Percentiles rank a stretch among this genome's conserved stretches.
Conservation (phyloP, 305 asterid species). For the Fraxinus sp. region DNA sequence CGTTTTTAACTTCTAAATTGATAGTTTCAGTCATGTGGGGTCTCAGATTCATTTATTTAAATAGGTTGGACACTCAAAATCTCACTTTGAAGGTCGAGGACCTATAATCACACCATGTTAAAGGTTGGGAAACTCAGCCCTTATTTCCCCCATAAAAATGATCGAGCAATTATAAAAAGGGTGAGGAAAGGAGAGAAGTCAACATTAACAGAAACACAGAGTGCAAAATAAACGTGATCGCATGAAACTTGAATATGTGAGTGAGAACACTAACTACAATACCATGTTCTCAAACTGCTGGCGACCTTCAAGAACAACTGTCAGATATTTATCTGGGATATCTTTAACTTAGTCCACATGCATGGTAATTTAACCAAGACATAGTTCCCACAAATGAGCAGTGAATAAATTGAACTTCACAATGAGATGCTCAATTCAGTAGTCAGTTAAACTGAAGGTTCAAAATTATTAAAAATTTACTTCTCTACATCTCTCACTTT, state of each 20-base stretch:
- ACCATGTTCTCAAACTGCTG: conserved; percentile 1
- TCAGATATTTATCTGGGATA: background rate
- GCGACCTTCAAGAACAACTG: background rate
- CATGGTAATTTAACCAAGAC: background rate
- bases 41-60: background rate
- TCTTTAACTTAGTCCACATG: background rate
- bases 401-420: conserved; percentile 10
- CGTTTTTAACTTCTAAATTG: background rate
- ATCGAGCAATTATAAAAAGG: background rate
- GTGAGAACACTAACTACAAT: background rate
- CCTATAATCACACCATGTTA: background rate
- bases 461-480: background rate
- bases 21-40: background rate
- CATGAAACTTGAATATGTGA: background rate
- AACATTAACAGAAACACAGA: background rate
- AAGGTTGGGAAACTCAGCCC: background rate
- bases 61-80: background rate
- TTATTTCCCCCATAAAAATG: background rate
- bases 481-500: background rate
- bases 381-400: conserved; percentile 1
- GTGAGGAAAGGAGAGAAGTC: background rate
- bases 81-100: background rate
- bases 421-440: background rate
- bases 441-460: background rate
- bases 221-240: background rate